These are phyloP conservation scores for Metschnikowia koreensis DNA, from an alignment of 805 yeast genomes.

Conservation along the genomic window DNA sequence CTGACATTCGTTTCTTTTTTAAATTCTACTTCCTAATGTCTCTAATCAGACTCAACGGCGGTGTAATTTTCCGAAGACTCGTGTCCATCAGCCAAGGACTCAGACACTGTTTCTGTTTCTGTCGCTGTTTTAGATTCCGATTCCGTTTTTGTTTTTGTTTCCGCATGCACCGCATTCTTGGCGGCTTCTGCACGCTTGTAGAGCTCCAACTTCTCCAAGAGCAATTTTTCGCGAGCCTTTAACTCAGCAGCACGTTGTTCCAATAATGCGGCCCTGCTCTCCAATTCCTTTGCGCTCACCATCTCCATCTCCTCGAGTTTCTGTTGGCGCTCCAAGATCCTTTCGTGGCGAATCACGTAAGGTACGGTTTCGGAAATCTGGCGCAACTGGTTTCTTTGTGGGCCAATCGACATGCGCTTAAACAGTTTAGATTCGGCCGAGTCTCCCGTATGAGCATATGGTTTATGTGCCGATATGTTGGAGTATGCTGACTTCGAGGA, in stretches of 20 bases:
- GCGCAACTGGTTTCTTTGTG: slow-evolving; percentile 62
- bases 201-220: slow-evolving; percentile 42
- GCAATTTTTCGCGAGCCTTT: slow-evolving; percentile 59
- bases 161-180: slow-evolving; percentile 1
- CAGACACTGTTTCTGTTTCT: no score
- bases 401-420: slow-evolving; percentile 45
- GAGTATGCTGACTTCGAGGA: slow-evolving; percentile 34
- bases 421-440: slow-evolving; percentile 30
- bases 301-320: slow-evolving; percentile 78
- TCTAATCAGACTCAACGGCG: slow-evolving; percentile 12
- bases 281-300: slow-evolving; percentile 70
- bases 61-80: slow-evolving; percentile 17
- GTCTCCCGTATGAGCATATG: slow-evolving; percentile 10
- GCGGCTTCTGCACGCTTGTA: slow-evolving; percentile 11
- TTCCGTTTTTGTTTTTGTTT: neutral
- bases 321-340: slow-evolving; percentile 70
- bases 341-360: slow-evolving; percentile 76
- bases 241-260: slow-evolving; percentile 73
- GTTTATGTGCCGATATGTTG: slow-evolving; percentile 15
- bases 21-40: neutral
- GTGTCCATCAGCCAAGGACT: neutral
- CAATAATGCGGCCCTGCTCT: slow-evolving; percentile 69
- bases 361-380: slow-evolving; percentile 83
- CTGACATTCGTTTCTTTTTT: neutral
- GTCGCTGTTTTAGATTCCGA: no score